These are phyloP conservation scores for Aphanomyces invadans DNA, from an alignment of 352 stramenopile genomes.

Conservation along the genomic window DNA sequence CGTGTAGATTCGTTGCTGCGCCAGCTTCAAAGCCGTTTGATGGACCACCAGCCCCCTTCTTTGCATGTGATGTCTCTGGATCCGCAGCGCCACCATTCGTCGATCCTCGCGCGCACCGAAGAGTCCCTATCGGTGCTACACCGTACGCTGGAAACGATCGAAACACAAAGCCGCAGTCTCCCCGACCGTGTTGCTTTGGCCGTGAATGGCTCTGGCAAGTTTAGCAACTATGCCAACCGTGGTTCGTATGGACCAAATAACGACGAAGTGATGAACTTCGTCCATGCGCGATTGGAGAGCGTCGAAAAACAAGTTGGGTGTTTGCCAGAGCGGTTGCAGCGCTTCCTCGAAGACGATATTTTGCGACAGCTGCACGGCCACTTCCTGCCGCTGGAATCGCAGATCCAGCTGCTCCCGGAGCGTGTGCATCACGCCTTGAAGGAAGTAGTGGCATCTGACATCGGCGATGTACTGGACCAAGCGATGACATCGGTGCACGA, in stretches of 20 bases:
- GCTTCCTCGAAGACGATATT: neutral
- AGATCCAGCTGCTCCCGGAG: neutral
- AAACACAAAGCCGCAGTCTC: slow-evolving; percentile 4
- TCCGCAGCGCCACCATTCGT: slow-evolving; percentile 3
- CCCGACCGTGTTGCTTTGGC: neutral
- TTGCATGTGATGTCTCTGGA: neutral
- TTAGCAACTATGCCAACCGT: neutral
- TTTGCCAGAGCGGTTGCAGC: neutral
- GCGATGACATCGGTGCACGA: neutral
- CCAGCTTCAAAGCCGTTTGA: neutral
- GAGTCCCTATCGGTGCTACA: neutral
- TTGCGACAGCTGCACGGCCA: neutral
- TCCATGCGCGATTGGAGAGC: neutral
- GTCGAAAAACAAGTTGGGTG: slow-evolving; percentile 2
- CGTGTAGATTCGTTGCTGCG: slow-evolving; percentile 4
- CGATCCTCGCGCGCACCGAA: slow-evolving; percentile 1
- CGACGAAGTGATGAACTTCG: neutral
- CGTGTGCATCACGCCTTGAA: slow-evolving; percentile 2
- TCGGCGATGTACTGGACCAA: neutral
- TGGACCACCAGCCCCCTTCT: neutral
- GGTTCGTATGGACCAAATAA: neutral
- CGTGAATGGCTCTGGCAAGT: neutral
- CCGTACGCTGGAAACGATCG: slow-evolving; percentile 7
- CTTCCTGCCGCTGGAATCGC: neutral
- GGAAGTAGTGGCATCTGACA: neutral